Percentiles rank a stretch among this genome's conserved stretches.
phyloP scores from a whole-genome alignment of 768 basidiomycete genomes.

The Lentinula boryana region DNA sequence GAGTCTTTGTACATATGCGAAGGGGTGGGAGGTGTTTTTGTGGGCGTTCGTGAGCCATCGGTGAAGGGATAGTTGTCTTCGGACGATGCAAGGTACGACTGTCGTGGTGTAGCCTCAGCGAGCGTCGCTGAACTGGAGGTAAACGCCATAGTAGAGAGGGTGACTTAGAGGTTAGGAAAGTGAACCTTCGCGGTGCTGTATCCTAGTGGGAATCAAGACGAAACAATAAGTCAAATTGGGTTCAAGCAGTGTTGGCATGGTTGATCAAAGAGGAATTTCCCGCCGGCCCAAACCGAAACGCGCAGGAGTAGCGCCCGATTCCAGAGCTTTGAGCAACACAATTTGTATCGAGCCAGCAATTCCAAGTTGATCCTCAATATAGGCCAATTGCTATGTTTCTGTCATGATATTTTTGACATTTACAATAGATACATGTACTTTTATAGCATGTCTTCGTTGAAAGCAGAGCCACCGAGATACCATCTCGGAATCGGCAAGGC shows the following conservation, averaged over 20 bases:
- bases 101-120: background rate
- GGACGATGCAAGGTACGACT: background rate
- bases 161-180: too few species aligned
- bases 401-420: too few species aligned
- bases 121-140: background rate
- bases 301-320: too few species aligned
- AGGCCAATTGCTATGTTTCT: too few species aligned
- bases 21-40: background rate
- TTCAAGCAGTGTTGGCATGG: slow-evolving; percentile 1
- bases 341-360: too few species aligned
- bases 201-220: background rate
- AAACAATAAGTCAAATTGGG: background rate
- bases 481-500: too few species aligned
- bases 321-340: too few species aligned
- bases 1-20: background rate
- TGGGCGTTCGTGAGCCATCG: background rate
- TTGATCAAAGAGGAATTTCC: background rate
- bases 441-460: too few species aligned
- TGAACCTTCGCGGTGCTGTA: background rate
- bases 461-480: too few species aligned
- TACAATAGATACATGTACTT: too few species aligned
- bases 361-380: too few species aligned
- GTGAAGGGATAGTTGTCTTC: background rate
- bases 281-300: background rate
- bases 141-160: background rate